Base-by-base conservation (phyloP, 1,284 basidiomycete genomes). In the Ceratobasidium sp. region DNA sequence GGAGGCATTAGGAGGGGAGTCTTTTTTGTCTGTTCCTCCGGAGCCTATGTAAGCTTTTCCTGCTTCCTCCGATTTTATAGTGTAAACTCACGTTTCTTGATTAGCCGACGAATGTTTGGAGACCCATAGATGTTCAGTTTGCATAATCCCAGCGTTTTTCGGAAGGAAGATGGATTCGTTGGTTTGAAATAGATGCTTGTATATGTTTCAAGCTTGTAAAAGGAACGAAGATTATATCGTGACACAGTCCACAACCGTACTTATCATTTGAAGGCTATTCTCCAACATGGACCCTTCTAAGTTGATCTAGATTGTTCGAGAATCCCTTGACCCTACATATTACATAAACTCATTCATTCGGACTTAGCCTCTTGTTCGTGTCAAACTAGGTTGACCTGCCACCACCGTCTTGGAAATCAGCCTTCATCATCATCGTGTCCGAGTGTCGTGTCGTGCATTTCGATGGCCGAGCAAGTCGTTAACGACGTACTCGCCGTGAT, bases 1-100 rank as follows among this genome's bases (percentile, higher is more conserved):
- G 79, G 97, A 99, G 86, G 94, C 97, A 90, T 87, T 92, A 2
- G 94, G 94, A 23, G 94, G 94, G 0, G 89, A 90, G 70, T 91
- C 90, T 1, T 86, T 93, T 66, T 89, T 96, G 82, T 93, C 94
- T 78, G 92, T 93, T 76, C 93, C 96, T 0, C 97, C 97, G 0
- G 86, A 89, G 28, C 82, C 90, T 70, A 83, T 98, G 96, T 98
- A 83, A 88, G 96, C 92, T 1, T 55, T 2, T 18, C 44, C 46
- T 53, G n/a, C 13, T n/a, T 53, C 44, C 23, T 56, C 63, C 23
- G 46, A 23, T 51, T 55, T 40, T 20, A 40, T 28, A 42, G n/a
- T 49, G 42, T 28, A 55, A 28, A 64, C 33, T 61, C 39, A 64
- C 42, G 39, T 56, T 26, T n/a, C 18, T 44, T 4, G 28, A 13